Evolutionary conservation across 2,329 filamentous ascomycete genomes (phyloP).

Genomic region (Aspergillus sp.): DNA sequence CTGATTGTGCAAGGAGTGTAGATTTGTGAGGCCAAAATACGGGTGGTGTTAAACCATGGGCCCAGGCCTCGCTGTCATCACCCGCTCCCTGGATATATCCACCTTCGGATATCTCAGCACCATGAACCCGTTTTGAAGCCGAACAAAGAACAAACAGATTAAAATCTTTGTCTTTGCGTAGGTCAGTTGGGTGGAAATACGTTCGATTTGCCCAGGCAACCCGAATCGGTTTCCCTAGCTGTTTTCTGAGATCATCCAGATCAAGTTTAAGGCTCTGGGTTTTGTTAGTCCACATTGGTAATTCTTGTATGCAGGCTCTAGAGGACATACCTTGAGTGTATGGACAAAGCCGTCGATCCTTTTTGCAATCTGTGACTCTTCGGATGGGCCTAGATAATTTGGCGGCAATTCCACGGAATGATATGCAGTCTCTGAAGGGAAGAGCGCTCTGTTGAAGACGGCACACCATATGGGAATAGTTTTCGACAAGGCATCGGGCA

Average conservation of each 20-base stretch:
- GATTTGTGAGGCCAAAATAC: slow-evolving; percentile 76
- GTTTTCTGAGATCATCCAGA: slow-evolving; percentile 53
- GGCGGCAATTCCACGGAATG: slow-evolving; percentile 69
- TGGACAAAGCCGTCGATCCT: slow-evolving; percentile 58
- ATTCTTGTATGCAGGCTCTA: background rate
- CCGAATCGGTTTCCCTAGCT: slow-evolving; percentile 69
- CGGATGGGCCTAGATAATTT: slow-evolving; percentile 69
- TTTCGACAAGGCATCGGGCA: slow-evolving; percentile 93
- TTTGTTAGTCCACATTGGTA: slow-evolving; percentile 3
- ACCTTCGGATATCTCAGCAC: slow-evolving; percentile 66
- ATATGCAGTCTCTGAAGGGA: slow-evolving; percentile 55
- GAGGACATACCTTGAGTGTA: slow-evolving; percentile 44
- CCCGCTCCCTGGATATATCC: slow-evolving; percentile 93
- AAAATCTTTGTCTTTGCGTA: slow-evolving; percentile 53
- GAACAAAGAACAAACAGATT: slow-evolving; percentile 82
- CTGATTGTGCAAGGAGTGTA: slow-evolving; percentile 60
- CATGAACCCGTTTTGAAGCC: slow-evolving; percentile 70
- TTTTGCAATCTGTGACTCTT: slow-evolving; percentile 74
- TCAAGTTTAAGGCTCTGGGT: slow-evolving; percentile 62
- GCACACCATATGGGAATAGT: slow-evolving; percentile 93
- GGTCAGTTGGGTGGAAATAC: slow-evolving; percentile 51
- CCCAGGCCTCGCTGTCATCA: slow-evolving; percentile 95
- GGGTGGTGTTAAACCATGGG: slow-evolving; percentile 71
- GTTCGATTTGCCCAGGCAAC: slow-evolving; percentile 79
- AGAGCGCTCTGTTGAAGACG: slow-evolving; percentile 77